Conservation (phyloP, 2,329 filamentous ascomycete species). For the Sporothrix inflata region DNA sequence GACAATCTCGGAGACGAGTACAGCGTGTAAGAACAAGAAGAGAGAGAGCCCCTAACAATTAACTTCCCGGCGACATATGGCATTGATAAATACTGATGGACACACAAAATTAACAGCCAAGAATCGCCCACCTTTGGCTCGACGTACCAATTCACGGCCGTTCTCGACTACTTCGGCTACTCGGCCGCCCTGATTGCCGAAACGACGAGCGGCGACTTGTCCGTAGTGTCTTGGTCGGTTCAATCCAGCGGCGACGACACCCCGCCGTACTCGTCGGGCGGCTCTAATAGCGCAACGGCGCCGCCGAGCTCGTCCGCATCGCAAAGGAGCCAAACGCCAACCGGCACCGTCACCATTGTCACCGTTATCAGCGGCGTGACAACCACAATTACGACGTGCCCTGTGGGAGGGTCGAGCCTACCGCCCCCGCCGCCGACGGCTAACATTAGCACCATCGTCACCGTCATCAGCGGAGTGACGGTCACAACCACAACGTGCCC, state of each 20-base stretch:
- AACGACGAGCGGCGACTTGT: background rate
- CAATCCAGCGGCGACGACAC: background rate
- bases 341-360: background rate
- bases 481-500: background rate
- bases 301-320: background rate
- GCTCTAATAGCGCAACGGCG: background rate
- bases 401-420: background rate
- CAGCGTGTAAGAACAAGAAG: background rate
- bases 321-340: background rate
- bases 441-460: background rate
- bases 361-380: background rate
- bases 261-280: background rate
- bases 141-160: background rate
- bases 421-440: background rate
- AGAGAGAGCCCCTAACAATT: no score
- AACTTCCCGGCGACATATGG: no score
- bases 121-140: background rate
- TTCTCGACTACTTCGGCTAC: background rate
- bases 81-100: no score
- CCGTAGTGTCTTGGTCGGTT: background rate
- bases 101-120: background rate
- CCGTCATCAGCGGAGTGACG: background rate
- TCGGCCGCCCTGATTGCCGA: conserved; percentile 1
- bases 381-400: background rate
- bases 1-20: background rate